A percentile compares a stretch with the other conserved stretches of the same genome.
phyloP scores from a whole-genome alignment of 2,329 filamentous ascomycete genomes.

The Talaromyces sp. region DNA sequence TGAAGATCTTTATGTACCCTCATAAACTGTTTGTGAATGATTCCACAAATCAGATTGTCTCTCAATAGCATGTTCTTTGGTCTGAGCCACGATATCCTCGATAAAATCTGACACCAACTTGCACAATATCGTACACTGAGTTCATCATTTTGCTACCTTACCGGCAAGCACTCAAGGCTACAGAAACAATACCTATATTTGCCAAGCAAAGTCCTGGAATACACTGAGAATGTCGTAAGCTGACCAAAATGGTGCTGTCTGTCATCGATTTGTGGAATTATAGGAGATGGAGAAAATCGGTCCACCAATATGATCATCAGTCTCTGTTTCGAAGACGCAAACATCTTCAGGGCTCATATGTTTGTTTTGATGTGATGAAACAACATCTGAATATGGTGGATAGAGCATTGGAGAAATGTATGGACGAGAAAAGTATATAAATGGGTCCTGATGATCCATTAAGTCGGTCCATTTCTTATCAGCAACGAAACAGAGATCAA shows the following conservation, averaged over 20 bases:
- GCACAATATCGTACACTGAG: neutral
- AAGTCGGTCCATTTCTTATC: neutral
- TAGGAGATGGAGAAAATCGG: neutral
- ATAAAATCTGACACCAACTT: neutral
- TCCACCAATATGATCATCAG: neutral
- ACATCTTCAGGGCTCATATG: neutral
- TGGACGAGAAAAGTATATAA: neutral
- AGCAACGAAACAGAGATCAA: neutral
- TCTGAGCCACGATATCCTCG: neutral
- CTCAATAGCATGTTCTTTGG: neutral
- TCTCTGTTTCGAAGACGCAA: neutral
- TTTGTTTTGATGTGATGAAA: neutral
- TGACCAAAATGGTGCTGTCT: neutral
- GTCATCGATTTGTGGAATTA: neutral
- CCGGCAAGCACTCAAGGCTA: neutral
- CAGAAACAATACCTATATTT: neutral
- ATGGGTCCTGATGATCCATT: neutral
- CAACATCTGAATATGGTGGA: neutral
- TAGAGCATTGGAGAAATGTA: neutral
- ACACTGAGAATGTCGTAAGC: neutral
- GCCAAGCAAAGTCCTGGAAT: neutral
- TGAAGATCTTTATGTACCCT: neutral
- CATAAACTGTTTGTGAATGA: neutral
- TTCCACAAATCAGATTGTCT: neutral
- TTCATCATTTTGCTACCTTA: neutral